A percentile compares a stretch with the other conserved stretches of the same genome.
These are phyloP conservation scores for Apium graveolens DNA, from an alignment of 129 eudicot genomes.

Conservation along the genomic window DNA sequence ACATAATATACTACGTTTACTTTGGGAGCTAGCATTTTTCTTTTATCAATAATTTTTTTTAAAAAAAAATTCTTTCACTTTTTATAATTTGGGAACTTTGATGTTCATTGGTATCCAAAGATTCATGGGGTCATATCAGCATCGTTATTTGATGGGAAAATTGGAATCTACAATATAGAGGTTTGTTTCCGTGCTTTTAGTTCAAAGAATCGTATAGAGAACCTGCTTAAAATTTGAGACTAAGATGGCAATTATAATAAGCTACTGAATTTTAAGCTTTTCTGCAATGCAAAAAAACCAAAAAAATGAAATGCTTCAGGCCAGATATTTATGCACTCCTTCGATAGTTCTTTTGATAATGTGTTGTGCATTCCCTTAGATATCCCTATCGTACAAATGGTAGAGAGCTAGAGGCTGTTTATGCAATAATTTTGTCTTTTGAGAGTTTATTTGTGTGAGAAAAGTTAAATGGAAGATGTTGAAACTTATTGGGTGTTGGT, in stretches of 20 bases:
- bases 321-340: background rate
- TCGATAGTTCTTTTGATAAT: background rate
- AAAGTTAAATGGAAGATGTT: too few relatives aligned
- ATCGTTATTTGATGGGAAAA: slow-evolving; percentile 93
- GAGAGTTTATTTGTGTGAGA: too few relatives aligned
- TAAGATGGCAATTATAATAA: background rate
- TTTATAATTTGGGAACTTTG: slow-evolving; percentile 42
- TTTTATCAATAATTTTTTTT: background rate
- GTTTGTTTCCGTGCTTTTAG: slow-evolving; percentile 22
- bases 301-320: background rate
- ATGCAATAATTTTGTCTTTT: too few relatives aligned
- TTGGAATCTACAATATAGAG: slow-evolving; percentile 87
- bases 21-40: background rate
- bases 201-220: background rate
- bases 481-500: too few relatives aligned
- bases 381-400: too few relatives aligned
- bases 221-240: background rate
- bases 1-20: too few relatives aligned
- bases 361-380: background rate
- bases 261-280: background rate
- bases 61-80: too few relatives aligned
- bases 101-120: slow-evolving; percentile 92
- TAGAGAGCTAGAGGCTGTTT: too few relatives aligned
- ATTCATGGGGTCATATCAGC: slow-evolving; percentile 93
- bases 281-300: background rate